These are phyloP conservation scores for Lotus japonicus DNA, from an alignment of 306 rosid species.

Conservation along the genomic window DNA sequence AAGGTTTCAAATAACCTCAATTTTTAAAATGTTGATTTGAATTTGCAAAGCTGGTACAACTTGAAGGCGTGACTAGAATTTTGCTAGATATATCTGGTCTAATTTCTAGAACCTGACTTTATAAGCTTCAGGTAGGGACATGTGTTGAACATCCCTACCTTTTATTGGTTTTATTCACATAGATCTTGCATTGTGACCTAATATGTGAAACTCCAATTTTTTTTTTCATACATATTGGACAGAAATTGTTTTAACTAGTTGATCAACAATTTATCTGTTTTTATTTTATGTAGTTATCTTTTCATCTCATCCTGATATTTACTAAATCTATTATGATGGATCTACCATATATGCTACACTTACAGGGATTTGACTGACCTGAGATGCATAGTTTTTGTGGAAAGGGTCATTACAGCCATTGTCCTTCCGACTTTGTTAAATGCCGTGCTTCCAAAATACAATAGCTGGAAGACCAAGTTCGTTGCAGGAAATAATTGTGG, in stretches of 20 bases:
- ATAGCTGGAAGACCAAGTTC: slow-evolving; percentile 65
- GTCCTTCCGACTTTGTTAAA: slow-evolving; percentile 49
- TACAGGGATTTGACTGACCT: slow-evolving; percentile 50
- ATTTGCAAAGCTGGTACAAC: neutral
- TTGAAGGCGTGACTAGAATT: neutral
- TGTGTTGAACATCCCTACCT: too few species aligned
- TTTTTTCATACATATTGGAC: neutral
- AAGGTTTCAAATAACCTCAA: too few species aligned
- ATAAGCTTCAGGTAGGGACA: neutral
- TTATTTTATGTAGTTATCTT: neutral
- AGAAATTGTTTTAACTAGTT: neutral
- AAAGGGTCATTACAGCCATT: slow-evolving; percentile 71
- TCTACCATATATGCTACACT: neutral
- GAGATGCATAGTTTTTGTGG: slow-evolving; percentile 81
- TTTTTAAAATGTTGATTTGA: neutral
- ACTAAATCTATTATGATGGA: slow-evolving; percentile 1
- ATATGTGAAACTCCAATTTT: neutral
- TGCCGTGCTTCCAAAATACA: slow-evolving; percentile 52
- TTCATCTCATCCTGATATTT: neutral
- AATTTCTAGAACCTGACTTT: neutral
- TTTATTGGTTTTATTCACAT: neutral
- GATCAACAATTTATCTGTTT: neutral
- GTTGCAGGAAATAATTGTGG: slow-evolving; percentile 53
- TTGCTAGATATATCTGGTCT: neutral
- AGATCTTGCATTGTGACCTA: neutral